These are phyloP conservation scores for Albophoma yamanashiensis DNA, from an alignment of 2,329 filamentous ascomycete genomes.

Conservation along the genomic window DNA sequence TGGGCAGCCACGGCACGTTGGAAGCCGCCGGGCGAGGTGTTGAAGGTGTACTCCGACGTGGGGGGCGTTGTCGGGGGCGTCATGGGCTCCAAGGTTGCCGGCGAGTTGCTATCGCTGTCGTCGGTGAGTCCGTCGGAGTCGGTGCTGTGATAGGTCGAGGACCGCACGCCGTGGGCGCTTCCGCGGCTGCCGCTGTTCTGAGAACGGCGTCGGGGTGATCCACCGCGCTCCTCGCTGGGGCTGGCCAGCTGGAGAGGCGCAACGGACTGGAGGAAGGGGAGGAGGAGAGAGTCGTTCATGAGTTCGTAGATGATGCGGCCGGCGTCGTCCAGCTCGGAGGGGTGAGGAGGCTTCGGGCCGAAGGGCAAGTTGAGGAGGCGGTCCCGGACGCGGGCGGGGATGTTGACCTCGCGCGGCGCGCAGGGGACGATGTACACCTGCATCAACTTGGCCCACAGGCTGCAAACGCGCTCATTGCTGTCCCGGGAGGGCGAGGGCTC, in stretches of 20 bases:
- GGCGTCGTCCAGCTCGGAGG: slow-evolving; percentile 68
- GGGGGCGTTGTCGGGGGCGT: slow-evolving; percentile 68
- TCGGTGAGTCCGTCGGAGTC: slow-evolving; percentile 48
- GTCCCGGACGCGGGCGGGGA: slow-evolving; percentile 78
- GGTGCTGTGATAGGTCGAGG: slow-evolving; percentile 32
- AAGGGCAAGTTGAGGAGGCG: slow-evolving; percentile 49
- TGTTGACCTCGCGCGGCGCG: slow-evolving; percentile 78
- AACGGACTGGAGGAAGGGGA: slow-evolving; percentile 77
- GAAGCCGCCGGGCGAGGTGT: slow-evolving; percentile 39
- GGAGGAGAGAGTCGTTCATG: slow-evolving; percentile 93
- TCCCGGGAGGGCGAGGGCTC: slow-evolving; percentile 27
- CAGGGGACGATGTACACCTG: slow-evolving; percentile 84
- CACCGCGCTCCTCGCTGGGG: slow-evolving; percentile 23
- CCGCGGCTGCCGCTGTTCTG: neutral
- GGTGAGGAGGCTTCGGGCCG: slow-evolving; percentile 57
- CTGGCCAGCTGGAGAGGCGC: slow-evolving; percentile 24
- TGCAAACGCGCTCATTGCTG: slow-evolving; percentile 56
- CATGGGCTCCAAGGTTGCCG: slow-evolving; percentile 49
- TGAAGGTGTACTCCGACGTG: slow-evolving; percentile 44
- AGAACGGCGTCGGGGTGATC: slow-evolving; percentile 24
- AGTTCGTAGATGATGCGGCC: slow-evolving; percentile 85
- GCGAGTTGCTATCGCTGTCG: slow-evolving; percentile 52
- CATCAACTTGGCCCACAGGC: slow-evolving; percentile 79
- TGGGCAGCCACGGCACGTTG: slow-evolving; percentile 44
- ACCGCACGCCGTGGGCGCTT: slow-evolving; percentile 8